Evolutionary conservation across 2,329 filamentous ascomycete species (phyloP).

Genomic region (Thielaviopsis ethacetica): DNA sequence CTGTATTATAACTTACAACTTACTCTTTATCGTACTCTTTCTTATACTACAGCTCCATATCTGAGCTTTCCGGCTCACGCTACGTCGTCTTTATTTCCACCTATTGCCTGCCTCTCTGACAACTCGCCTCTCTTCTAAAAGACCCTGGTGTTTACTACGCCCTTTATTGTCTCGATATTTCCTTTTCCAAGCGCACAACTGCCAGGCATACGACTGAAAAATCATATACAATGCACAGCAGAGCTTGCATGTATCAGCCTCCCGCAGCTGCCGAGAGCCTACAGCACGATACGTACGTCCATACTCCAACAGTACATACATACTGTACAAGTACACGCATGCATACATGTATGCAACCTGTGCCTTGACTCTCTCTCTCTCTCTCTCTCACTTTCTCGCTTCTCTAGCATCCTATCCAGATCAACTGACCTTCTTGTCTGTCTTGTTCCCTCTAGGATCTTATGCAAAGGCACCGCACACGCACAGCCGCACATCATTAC

Average conservation of each 20-base stretch:
- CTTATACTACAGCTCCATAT: no score
- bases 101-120: background rate
- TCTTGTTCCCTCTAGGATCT: background rate
- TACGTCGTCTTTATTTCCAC: background rate
- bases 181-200: background rate
- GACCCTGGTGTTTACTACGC: background rate
- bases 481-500: background rate
- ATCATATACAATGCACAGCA: background rate
- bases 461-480: background rate
- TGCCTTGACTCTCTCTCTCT: background rate
- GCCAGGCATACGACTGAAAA: background rate
- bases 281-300: background rate
- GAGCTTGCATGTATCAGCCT: background rate
- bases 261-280: background rate
- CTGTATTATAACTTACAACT: background rate
- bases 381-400: background rate
- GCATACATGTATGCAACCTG: background rate
- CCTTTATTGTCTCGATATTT: background rate
- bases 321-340: no score
- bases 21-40: background rate
- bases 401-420: background rate
- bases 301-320: background rate
- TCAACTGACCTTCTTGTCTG: background rate
- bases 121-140: background rate
- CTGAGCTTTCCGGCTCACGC: no score